A percentile compares a stretch with the other conserved stretches of the same genome.
Evolutionary conservation across 2,329 filamentous ascomycete genomes (phyloP).

Genomic region (Ascochyta koolunga): DNA sequence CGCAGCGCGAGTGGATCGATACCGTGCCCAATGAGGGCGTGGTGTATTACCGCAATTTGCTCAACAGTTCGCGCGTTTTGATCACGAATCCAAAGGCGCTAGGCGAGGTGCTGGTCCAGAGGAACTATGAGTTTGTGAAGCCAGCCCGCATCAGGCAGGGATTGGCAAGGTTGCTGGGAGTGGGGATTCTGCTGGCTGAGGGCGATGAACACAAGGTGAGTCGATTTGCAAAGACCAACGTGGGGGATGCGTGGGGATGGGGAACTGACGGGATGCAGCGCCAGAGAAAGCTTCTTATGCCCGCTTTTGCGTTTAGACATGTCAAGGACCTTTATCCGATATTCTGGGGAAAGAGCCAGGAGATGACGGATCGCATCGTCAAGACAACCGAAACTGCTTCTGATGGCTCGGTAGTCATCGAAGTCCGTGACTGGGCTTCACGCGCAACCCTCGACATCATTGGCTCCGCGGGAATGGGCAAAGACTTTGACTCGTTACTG

Average conservation of each 20-base stretch:
- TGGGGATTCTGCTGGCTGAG: slow-evolving; percentile 79
- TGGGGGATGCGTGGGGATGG: too few species aligned
- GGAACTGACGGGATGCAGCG: slow-evolving; percentile 31
- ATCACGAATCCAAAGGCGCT: slow-evolving; percentile 55
- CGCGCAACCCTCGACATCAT: slow-evolving; percentile 65
- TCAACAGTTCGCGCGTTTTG: slow-evolving; percentile 55
- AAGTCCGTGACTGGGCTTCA: slow-evolving; percentile 55
- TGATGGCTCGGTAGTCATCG: slow-evolving; percentile 45
- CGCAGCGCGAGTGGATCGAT: slow-evolving; percentile 58
- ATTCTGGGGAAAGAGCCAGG: slow-evolving; percentile 57
- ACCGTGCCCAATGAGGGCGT: slow-evolving; percentile 62
- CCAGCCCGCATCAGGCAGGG: slow-evolving; percentile 55
- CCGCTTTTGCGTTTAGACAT: slow-evolving; percentile 58
- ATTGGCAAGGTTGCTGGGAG: slow-evolving; percentile 69
- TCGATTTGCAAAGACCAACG: not conserved
- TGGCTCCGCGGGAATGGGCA: slow-evolving; percentile 62
- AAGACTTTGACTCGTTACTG: slow-evolving; percentile 60
- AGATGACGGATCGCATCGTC: slow-evolving; percentile 48
- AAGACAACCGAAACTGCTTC: slow-evolving; percentile 30
- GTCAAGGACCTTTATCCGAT: slow-evolving; percentile 57
- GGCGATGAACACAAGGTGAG: slow-evolving; percentile 83
- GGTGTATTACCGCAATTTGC: slow-evolving; percentile 57
- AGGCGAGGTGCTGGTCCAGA: slow-evolving; percentile 57
- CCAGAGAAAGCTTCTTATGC: slow-evolving; percentile 57
- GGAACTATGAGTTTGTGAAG: slow-evolving; percentile 60